A percentile compares a stretch with the other conserved stretches of the same genome.
Evolutionary conservation across 805 yeast species (phyloP).

Genomic region (Metschnikowia shivogae): DNA sequence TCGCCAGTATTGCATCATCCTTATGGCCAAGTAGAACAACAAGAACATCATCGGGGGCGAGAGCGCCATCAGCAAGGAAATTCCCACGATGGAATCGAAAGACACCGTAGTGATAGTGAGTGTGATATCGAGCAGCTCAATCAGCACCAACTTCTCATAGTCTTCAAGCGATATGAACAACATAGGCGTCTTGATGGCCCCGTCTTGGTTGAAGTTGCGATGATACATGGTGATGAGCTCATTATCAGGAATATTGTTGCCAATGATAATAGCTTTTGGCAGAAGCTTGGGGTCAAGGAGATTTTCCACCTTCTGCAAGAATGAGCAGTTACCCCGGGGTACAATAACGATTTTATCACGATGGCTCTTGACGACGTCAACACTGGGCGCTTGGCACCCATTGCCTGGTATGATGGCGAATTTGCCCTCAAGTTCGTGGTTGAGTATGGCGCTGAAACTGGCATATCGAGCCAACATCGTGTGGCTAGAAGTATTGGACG

Average conservation of each 20-base stretch:
- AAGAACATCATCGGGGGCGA: constrained; percentile 41
- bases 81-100: constrained; percentile 35
- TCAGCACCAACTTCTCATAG: constrained; percentile 18
- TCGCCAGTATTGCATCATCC: constrained; percentile 26
- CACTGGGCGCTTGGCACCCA: constrained; percentile 26
- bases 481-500: constrained; percentile 18
- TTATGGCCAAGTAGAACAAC: constrained; percentile 29
- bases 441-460: constrained; percentile 37
- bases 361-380: constrained; percentile 10
- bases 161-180: constrained; percentile 48
- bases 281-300: constrained; percentile 29
- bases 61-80: constrained; percentile 38
- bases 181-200: constrained; percentile 41
- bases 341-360: constrained; percentile 22
- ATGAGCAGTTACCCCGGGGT: constrained; percentile 50
- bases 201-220: constrained; percentile 38
- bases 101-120: constrained; percentile 30
- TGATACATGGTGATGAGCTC: constrained; percentile 56
- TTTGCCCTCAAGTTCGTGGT: constrained; percentile 20
- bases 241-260: constrained; percentile 45
- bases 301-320: constrained; percentile 47
- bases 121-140: constrained; percentile 12
- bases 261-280: constrained; percentile 53
- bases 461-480: constrained; percentile 36
- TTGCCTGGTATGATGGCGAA: constrained; percentile 26